Base-by-base conservation (phyloP, 306 rosid species). In the Cicer pinnatifidum region DNA sequence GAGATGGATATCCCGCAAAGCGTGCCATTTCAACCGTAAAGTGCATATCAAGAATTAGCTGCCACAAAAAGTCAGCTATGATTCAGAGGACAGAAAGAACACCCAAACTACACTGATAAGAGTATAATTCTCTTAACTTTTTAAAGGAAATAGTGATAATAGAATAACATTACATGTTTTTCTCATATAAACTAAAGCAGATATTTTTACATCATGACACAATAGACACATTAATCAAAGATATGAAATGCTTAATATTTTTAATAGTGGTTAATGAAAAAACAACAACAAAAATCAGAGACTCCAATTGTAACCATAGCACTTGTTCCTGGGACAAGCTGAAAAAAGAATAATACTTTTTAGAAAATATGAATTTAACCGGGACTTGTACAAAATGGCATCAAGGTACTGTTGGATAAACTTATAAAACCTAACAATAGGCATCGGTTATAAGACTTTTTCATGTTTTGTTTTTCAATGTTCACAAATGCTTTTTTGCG, bases 11-110 rank as follows among this genome's bases (percentile, higher is more conserved):
- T 9, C 96, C 97, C 66, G 96, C 99, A 84, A 75, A 91, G 68
- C 93, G 92, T 12, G 97, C 95, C 64, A 94, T 94, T 81, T 94
- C 97, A 48, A 94, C 99, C 6, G 99, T 91, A 73, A 91, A 94
- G 88, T 94, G 99, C 99, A 94, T 91, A 75, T 94, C 97, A 74
- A 94, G 96, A 85, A 94, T 90, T 63, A 94, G 82, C 99, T 94
- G 93, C 75, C 72, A 81, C 71, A 82, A 59, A 75, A 79, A 57
- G 69, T 44, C 11, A 63, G 50, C 19, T 75, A 56, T 69, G 69
- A 33, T 7, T 81, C 77, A 70, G 54, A 77, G 17, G 65, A 78
- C 51, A 66, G 54, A 35, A 56, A 46, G 67, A 53, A 50, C 28
- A 54, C 40, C 41, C 5, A 53, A 53, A 65, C 69, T 59, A 50